Evolutionary conservation across 2,329 filamentous ascomycete species (phyloP).

Genomic region (Setomelanomma holmii): DNA sequence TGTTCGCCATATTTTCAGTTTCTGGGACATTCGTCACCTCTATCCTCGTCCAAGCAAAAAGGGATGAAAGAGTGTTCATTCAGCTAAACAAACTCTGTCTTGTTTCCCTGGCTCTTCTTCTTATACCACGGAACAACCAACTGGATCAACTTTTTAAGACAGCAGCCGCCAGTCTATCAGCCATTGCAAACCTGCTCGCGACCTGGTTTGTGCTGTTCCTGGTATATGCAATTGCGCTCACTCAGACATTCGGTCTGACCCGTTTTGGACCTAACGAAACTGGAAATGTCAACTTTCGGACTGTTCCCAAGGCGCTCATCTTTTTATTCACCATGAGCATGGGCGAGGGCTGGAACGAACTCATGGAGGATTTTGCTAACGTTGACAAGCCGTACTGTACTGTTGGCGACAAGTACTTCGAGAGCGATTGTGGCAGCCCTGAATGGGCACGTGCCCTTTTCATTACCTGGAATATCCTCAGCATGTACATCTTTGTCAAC

Average conservation of each 20-base stretch:
- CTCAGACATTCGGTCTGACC: constrained; percentile 93
- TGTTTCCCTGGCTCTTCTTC: constrained; percentile 83
- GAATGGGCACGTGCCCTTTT: constrained; percentile 89
- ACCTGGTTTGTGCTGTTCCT: constrained; percentile 98
- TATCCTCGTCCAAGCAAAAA: constrained; percentile 73
- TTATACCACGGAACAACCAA: constrained; percentile 96
- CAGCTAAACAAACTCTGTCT: constrained; percentile 94
- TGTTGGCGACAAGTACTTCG: constrained; percentile 72
- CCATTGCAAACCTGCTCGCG: constrained; percentile 88
- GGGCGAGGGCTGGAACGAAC: constrained; percentile 93
- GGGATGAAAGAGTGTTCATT: constrained; percentile 66
- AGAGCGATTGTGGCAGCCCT: constrained; percentile 90
- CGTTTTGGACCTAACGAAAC: constrained; percentile 77
- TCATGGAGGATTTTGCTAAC: constrained; percentile 94
- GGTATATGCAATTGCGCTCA: constrained; percentile 94
- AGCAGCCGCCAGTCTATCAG: constrained; percentile 87
- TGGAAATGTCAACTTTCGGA: constrained; percentile 89
- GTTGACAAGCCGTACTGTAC: constrained; percentile 85
- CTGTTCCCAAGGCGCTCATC: constrained; percentile 91
- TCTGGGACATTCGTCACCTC: constrained; percentile 82
- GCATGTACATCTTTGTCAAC: constrained; percentile 99
- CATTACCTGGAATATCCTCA: constrained; percentile 97
- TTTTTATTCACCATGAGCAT: constrained; percentile 91
- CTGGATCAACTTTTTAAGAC: constrained; percentile 99
- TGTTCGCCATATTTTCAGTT: constrained; percentile 84